phyloP scores from a whole-genome alignment of 1,284 basidiomycete genomes.

The Singerocomus inundabilis region DNA sequence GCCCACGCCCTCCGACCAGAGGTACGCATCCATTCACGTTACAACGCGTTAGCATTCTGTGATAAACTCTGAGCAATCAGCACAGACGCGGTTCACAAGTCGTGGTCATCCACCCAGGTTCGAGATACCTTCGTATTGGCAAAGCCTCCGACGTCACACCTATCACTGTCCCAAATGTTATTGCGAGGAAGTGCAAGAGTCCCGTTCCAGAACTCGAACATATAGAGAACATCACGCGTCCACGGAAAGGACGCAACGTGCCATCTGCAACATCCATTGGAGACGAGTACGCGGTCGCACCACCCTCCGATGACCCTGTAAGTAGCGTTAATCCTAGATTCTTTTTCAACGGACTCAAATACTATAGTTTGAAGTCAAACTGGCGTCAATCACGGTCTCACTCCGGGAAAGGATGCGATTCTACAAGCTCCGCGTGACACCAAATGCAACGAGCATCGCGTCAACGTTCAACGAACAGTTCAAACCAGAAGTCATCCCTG shows the following conservation, averaged over 20 bases:
- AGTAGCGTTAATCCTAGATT: slow-evolving; percentile 21
- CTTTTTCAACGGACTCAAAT: slow-evolving; percentile 5
- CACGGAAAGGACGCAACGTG: slow-evolving; percentile 36
- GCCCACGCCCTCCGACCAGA: slow-evolving; percentile 39
- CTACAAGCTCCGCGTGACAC: slow-evolving; percentile 80
- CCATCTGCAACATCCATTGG: slow-evolving; percentile 28
- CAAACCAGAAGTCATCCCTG: slow-evolving; percentile 77
- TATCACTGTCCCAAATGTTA: slow-evolving; percentile 69
- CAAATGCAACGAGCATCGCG: slow-evolving; percentile 70
- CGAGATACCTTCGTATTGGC: slow-evolving; percentile 83
- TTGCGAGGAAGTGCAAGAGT: slow-evolving; percentile 63
- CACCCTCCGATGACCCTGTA: slow-evolving; percentile 61
- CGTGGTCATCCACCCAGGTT: slow-evolving; percentile 94
- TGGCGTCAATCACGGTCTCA: slow-evolving; percentile 70
- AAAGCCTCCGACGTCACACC: slow-evolving; percentile 88
- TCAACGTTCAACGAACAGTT: slow-evolving; percentile 75
- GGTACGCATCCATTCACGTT: slow-evolving; percentile 33
- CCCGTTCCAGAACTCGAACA: slow-evolving; percentile 43
- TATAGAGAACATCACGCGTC: slow-evolving; percentile 54
- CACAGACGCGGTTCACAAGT: slow-evolving; percentile 69
- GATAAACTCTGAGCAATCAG: slow-evolving; percentile 29
- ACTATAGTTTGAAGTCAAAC: slow-evolving; percentile 67
- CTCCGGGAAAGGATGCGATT: slow-evolving; percentile 84
- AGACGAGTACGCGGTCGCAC: slow-evolving; percentile 47
- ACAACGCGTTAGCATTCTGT: slow-evolving; percentile 9